phyloP scores from a whole-genome alignment of 768 basidiomycete species.

The Suillus hirtellus region DNA sequence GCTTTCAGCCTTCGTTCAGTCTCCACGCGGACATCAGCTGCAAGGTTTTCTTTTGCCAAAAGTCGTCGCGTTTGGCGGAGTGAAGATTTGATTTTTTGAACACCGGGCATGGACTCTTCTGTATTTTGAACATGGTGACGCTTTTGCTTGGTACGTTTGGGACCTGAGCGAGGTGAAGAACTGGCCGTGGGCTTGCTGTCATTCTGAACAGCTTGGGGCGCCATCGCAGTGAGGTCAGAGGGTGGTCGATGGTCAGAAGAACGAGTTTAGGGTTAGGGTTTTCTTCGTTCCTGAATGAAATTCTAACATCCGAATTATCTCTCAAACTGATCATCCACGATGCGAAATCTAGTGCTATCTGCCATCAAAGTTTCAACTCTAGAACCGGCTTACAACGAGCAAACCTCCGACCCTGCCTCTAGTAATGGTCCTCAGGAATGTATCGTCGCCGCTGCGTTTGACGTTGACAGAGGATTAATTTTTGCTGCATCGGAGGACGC shows the following conservation, averaged over 20 bases:
- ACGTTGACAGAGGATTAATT: constrained; percentile 61
- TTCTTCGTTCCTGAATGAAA: not conserved
- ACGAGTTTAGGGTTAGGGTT: constrained; percentile 21
- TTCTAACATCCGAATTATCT: not conserved
- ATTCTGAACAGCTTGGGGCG: not conserved
- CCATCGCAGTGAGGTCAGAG: not conserved
- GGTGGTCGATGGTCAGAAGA: constrained; percentile 3
- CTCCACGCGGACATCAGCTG: constrained; percentile 80
- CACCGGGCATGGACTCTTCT: constrained; percentile 50
- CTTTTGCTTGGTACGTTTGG: constrained; percentile 13
- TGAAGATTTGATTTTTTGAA: constrained; percentile 84
- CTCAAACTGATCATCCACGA: constrained; percentile 21
- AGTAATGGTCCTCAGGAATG: constrained; percentile 29
- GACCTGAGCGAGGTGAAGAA: not conserved
- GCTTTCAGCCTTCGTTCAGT: constrained; percentile 78
- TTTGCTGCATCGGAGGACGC: constrained; percentile 64
- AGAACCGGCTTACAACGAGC: constrained; percentile 16
- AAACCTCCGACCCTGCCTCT: constrained; percentile 16
- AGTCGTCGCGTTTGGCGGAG: constrained; percentile 82
- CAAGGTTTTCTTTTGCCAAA: constrained; percentile 81
- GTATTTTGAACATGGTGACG: constrained; percentile 13
- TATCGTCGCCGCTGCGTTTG: constrained; percentile 52
- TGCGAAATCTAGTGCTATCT: constrained; percentile 60
- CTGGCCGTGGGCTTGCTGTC: not conserved
- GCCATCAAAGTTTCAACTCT: constrained; percentile 26